Evolutionary conservation across 116 monocot species (phyloP), one percentile per base, ranked within the genome.

Genomic region (Iris pallida): DNA sequence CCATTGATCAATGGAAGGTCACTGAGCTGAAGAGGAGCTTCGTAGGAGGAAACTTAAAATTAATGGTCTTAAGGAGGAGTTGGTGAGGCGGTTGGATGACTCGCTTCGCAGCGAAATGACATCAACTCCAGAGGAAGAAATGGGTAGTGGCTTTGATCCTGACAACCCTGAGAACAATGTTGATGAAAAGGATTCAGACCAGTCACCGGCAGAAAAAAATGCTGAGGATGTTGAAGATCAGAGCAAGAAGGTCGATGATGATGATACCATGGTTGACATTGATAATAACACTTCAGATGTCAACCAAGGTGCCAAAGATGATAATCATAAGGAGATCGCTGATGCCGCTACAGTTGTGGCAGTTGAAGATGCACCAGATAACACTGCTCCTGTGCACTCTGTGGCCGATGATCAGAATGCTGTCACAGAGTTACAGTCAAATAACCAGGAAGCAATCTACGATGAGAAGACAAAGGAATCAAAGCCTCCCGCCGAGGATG

Each of bases 21-120:
- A 85, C 83, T n/a, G 93, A 92, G 78, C 65, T 98, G 63, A 89
- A 86, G 97, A 98, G 3, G 97, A 98, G 58, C 90, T 98, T 20
- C 73, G 76, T 47, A 87, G 73, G 57, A 80, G 97, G 53, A 85
- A 57, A 55, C 58, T 90, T 7, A 78, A 80, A 47, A 70, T 80
- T 60, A 98, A 74, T 73, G 97, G 97, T 69, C 45, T 92, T 70
- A 98, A 98, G 75, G 93, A 92, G 64, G 93, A 98, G 11, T 58
- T 91, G 41, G 76, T 91, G 45, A 89, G 73, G 74, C 65, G 81
- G 53, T 71, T 91, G 63, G 70, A 61, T 78, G 78, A 82, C 45
- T 71, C 93, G 9, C 57, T 98, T 45, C 83, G 64, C 6, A 64
- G 41, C 61, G 89, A 86, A 56, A 63, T 51, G 51, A 44, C 13